Evolutionary conservation across 2,329 filamentous ascomycete species (phyloP), one percentile per base, ranked within the genome.

Genomic region (Fusarium oligoseptatum): DNA sequence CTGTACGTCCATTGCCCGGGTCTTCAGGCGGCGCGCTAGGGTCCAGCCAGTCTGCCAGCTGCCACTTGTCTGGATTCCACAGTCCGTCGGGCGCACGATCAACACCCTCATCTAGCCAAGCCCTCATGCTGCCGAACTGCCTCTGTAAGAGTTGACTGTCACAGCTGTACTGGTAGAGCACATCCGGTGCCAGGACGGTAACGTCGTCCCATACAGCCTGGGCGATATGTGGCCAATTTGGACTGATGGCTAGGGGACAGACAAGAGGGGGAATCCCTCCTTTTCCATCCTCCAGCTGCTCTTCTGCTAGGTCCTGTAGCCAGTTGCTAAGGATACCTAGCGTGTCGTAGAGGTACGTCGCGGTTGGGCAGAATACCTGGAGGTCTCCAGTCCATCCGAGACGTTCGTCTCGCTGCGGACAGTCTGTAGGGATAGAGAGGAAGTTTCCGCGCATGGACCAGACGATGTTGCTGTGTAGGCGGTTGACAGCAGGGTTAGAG

Each of bases 301-400:
- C 65, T 9, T 32, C 48, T 10, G 48, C n/a, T 4, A 67, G 15
- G 32, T 67, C 65, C 15, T 67, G 22, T 3, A 63, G 58, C 65
- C 65, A 67, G 58, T 27, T 48, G 84, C 80, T 17, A 89, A 80
- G 88, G 88, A 91, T 45, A 81, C 81, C 14, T 81, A 76, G 17
- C 17, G 43, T 48, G 43, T 48, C n/a, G 22, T 48, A 48, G 11
- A 48, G n/a, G 22, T 22, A 48, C 8, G 17, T 48, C 22, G 43
- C 43, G 3, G 43, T 48, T 11, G 43, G 43, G 20, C 43, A 48
- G 43, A 48, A 48, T 14, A 48, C n/a, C n/a, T 48, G 43, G 20
- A 48, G n/a, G n/a, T 48, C 43, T 14, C 43, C 43, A 22, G 43
- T 48, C 43, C 43, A 48, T 14, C 43, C 43, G 43, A 48, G 43